A percentile compares a stretch with the other conserved stretches of the same genome.
Evolutionary conservation across 2,329 filamentous ascomycete species (phyloP).

Genomic region (Fusarium falciforme): DNA sequence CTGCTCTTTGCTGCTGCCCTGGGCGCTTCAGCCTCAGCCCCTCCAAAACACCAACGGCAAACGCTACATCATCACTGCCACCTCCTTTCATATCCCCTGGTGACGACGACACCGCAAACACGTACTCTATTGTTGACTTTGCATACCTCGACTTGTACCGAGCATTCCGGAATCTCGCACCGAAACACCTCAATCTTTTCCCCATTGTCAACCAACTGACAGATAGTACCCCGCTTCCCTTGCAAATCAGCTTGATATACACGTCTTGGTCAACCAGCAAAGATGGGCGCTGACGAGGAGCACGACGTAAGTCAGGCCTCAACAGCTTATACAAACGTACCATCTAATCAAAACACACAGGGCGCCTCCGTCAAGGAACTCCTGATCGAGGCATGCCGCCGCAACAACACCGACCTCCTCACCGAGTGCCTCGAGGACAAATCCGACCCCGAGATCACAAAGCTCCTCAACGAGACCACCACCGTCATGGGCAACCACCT

Average conservation of each 20-base stretch:
- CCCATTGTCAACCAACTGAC: constrained; percentile 9
- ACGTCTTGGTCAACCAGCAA: constrained; percentile 1
- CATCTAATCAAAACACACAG: constrained; percentile 54
- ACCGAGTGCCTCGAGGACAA: constrained; percentile 75
- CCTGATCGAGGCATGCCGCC: constrained; percentile 90
- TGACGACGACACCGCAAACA: not conserved
- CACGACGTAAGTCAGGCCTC: constrained; percentile 47
- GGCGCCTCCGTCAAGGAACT: constrained; percentile 88
- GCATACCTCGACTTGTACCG: not conserved
- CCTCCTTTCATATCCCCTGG: constrained; percentile 16
- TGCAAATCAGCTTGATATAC: constrained; percentile 8
- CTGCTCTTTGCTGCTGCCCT: not conserved
- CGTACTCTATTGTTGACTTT: not conserved
- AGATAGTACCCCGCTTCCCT: constrained; percentile 29
- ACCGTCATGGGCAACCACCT: constrained; percentile 90
- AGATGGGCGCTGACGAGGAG: constrained; percentile 48
- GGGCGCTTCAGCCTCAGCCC: constrained; percentile 26
- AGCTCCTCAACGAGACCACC: constrained; percentile 85
- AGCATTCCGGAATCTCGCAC: not conserved
- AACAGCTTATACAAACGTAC: not conserved
- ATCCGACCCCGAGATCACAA: constrained; percentile 73
- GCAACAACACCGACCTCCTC: constrained; percentile 91
- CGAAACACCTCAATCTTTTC: not conserved
- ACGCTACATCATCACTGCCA: constrained; percentile 24
- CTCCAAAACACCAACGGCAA: constrained; percentile 30